Percentiles rank a stretch among this genome's conserved stretches.
Conservation (phyloP, 345 rosid genomes). For the Ailanthus altissimus region DNA sequence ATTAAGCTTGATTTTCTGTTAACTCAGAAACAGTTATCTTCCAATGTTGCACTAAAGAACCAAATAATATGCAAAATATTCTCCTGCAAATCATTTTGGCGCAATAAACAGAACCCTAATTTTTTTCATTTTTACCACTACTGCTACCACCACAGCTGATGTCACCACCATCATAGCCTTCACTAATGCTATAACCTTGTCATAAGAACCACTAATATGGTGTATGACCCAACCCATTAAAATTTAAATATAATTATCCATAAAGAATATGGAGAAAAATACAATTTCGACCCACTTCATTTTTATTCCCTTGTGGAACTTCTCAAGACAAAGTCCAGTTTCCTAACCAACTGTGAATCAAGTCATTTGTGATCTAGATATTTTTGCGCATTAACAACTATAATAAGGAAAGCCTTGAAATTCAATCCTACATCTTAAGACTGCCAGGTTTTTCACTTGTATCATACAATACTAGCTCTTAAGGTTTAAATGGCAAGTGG, state of each 20-base stretch:
- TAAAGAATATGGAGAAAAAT: background rate
- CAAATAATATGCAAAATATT: background rate
- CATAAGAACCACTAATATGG: background rate
- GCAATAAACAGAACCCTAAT: background rate
- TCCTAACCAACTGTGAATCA: background rate
- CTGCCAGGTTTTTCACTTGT: background rate
- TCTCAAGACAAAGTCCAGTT: background rate
- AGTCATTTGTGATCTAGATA: background rate
- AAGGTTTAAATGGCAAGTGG: background rate
- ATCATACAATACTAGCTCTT: background rate
- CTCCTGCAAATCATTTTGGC: background rate
- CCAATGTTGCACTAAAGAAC: background rate
- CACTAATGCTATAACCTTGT: background rate
- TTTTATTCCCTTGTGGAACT: background rate
- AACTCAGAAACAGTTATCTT: background rate
- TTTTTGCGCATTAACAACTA: background rate
- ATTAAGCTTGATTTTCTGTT: background rate
- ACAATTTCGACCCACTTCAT: background rate
- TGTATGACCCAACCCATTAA: background rate
- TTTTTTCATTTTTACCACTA: background rate
- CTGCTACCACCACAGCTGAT: background rate
- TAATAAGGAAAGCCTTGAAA: background rate
- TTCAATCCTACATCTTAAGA: background rate
- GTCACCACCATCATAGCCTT: background rate
- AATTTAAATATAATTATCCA: background rate